phyloP scores from a whole-genome alignment of 2,329 filamentous ascomycete genomes.

The Basipetospora chlamydospora region DNA sequence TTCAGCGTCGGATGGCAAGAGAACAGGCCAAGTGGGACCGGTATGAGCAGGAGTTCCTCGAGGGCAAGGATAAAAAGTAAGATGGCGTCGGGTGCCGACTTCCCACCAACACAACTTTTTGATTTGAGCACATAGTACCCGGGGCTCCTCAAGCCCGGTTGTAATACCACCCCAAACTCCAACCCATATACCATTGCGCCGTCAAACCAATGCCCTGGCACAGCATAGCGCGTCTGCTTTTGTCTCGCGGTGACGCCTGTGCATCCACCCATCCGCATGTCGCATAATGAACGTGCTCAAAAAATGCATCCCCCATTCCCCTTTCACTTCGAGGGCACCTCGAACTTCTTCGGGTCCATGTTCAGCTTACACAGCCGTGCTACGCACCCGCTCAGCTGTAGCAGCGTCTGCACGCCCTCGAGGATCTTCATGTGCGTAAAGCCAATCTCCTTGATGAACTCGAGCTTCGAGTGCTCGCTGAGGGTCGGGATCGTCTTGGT shows the following conservation, averaged over 20 bases:
- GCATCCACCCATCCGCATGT: too few species aligned
- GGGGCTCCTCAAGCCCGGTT: too few species aligned
- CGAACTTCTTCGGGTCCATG: slow-evolving; percentile 81
- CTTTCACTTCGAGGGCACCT: slow-evolving; percentile 21
- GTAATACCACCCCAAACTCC: too few species aligned
- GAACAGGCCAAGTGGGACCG: slow-evolving; percentile 56
- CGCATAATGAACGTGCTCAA: too few species aligned
- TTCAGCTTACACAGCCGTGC: slow-evolving; percentile 87
- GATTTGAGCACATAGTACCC: too few species aligned
- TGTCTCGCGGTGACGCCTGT: too few species aligned
- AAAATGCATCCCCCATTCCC: slow-evolving; percentile 5
- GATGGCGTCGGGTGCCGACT: too few species aligned
- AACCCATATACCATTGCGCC: too few species aligned
- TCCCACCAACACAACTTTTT: too few species aligned
- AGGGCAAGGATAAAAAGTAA: slow-evolving; percentile 20
- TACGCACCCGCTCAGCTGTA: slow-evolving; percentile 87
- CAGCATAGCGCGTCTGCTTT: too few species aligned
- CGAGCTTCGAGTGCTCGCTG: slow-evolving; percentile 87
- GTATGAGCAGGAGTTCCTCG: slow-evolving; percentile 46
- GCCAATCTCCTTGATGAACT: slow-evolving; percentile 97
- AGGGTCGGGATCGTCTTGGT: slow-evolving; percentile 89
- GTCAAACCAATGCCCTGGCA: too few species aligned
- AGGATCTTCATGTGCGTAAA: slow-evolving; percentile 99
- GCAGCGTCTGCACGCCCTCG: slow-evolving; percentile 89
- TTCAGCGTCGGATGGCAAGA: slow-evolving; percentile 46